phyloP scores from a whole-genome alignment of 1,284 basidiomycete genomes.

The Taiwanofungus camphoratus region DNA sequence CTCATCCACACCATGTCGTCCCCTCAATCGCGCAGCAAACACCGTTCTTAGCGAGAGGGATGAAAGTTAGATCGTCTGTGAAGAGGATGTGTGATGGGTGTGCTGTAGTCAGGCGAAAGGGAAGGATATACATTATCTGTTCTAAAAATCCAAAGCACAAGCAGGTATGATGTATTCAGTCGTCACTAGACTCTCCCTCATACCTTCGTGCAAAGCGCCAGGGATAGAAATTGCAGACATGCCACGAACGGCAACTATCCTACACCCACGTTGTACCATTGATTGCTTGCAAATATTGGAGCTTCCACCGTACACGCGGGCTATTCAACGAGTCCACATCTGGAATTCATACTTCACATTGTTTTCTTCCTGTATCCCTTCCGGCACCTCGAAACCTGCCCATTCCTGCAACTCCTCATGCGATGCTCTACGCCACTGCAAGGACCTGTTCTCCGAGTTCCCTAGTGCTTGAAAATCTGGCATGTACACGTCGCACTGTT shows the following conservation, averaged over 20 bases:
- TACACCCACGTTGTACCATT: no score
- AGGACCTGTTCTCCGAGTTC: slow-evolving; percentile 10
- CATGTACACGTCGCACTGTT: slow-evolving; percentile 85
- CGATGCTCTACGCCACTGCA: slow-evolving; percentile 51
- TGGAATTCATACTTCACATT: slow-evolving; percentile 84
- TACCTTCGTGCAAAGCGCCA: slow-evolving; percentile 48
- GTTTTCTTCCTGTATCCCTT: slow-evolving; percentile 75
- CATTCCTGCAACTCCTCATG: slow-evolving; percentile 66
- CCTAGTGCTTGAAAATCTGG: slow-evolving; percentile 52
- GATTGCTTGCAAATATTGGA: background rate
- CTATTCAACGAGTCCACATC: slow-evolving; percentile 69
- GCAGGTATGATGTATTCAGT: slow-evolving; percentile 58
- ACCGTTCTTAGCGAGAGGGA: slow-evolving; percentile 58
- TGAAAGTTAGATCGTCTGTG: slow-evolving; percentile 95
- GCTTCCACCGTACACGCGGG: background rate
- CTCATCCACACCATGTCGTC: slow-evolving; percentile 27
- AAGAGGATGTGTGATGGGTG: slow-evolving; percentile 92
- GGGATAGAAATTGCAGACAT: slow-evolving; percentile 34
- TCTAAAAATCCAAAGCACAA: slow-evolving; percentile 96
- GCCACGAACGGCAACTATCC: background rate
- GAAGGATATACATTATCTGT: slow-evolving; percentile 91
- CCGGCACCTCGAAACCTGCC: slow-evolving; percentile 75
- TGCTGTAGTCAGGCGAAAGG: slow-evolving; percentile 82
- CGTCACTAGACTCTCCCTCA: slow-evolving; percentile 9
- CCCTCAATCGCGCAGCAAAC: slow-evolving; percentile 18